Evolutionary conservation across 2,329 filamentous ascomycete genomes (phyloP), one percentile per base, ranked within the genome.

Genomic region (Diaporthe longicolla): DNA sequence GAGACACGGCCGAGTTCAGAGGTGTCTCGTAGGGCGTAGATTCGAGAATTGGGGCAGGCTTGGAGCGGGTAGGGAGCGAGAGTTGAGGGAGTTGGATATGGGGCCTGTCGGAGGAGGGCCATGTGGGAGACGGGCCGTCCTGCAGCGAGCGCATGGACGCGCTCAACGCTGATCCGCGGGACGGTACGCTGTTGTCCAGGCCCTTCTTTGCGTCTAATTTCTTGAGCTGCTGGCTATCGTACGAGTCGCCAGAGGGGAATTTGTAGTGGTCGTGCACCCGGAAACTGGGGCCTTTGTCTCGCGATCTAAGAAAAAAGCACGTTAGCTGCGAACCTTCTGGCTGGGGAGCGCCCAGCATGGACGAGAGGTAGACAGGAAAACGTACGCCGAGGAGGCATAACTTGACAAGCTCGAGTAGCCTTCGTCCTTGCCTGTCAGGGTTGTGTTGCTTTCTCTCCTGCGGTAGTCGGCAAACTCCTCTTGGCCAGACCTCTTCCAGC

Each of bases 151-250:
- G 70, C 72, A 76, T 70, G 26, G 70, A 87, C 13, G 83, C 80
- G 73, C 84, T 85, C 8, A 88, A 81, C 5, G 83, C 81, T 13
- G 86, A 86, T 65, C 84, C 84, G 19, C 82, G 79, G 29, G 86
- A 83, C 2, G 86, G 84, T 11, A 86, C 85, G 21, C 81, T 80
- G 70, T 84, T 86, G 73, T 88, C 86, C n/a, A 85, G 78, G 0
- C 82, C 83, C 50, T 85, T 83, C 50, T 85, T 80, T 1, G 85
- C 84, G 73, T 90, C 85, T n/a, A 91, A 82, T 81, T 89, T 91
- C 79, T 88, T 88, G 74, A 89, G 86, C 78, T 90, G 85, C 69
- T 82, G 84, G 74, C 84, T 86, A 74, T 88, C 86, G 70, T 90
- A 86, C 19, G 86, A 72, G 17, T 68, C 84, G 69, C 84, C 83